phyloP scores from a whole-genome alignment of 192 early-diverging fungal species.

The Dispira parvispora region DNA sequence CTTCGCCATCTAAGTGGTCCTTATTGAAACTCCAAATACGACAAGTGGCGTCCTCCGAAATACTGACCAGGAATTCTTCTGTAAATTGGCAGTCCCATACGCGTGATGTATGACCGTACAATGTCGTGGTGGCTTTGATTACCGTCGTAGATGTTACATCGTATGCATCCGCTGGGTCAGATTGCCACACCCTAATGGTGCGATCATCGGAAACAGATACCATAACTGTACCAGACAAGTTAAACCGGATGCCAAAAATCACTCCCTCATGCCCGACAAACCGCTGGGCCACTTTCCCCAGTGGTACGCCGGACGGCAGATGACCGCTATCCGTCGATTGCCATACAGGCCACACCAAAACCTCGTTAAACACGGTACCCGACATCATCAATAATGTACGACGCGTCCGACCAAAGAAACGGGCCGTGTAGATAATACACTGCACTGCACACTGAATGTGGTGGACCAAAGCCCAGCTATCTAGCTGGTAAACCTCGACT shows the following conservation, averaged over 20 bases:
- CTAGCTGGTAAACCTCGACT: slow-evolving; percentile 35
- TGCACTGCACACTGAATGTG: slow-evolving; percentile 40
- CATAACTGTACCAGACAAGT: slow-evolving; percentile 31
- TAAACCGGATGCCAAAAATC: slow-evolving; percentile 59
- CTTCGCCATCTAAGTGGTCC: slow-evolving; percentile 16
- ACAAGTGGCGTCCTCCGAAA: slow-evolving; percentile 66
- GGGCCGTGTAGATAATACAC: slow-evolving; percentile 60
- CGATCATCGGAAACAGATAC: slow-evolving; percentile 72
- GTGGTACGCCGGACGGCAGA: neutral
- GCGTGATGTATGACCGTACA: slow-evolving; percentile 62
- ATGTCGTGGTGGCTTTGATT: slow-evolving; percentile 8
- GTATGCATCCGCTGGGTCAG: slow-evolving; percentile 5
- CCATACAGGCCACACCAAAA: slow-evolving; percentile 51
- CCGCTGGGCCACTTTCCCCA: neutral
- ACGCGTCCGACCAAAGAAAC: slow-evolving; percentile 38
- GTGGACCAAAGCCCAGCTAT: slow-evolving; percentile 14
- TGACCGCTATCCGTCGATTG: slow-evolving; percentile 22
- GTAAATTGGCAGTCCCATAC: slow-evolving; percentile 63
- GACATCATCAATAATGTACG: slow-evolving; percentile 37
- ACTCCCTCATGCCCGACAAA: slow-evolving; percentile 36
- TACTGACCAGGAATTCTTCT: slow-evolving; percentile 36
- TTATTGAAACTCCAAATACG: slow-evolving; percentile 46
- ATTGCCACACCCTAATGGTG: slow-evolving; percentile 55
- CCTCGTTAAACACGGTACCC: slow-evolving; percentile 76
- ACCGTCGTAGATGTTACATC: slow-evolving; percentile 11